A percentile compares a stretch with the other conserved stretches of the same genome.
Evolutionary conservation across 345 rosid species (phyloP).

Genomic region (Turnera subulata): DNA sequence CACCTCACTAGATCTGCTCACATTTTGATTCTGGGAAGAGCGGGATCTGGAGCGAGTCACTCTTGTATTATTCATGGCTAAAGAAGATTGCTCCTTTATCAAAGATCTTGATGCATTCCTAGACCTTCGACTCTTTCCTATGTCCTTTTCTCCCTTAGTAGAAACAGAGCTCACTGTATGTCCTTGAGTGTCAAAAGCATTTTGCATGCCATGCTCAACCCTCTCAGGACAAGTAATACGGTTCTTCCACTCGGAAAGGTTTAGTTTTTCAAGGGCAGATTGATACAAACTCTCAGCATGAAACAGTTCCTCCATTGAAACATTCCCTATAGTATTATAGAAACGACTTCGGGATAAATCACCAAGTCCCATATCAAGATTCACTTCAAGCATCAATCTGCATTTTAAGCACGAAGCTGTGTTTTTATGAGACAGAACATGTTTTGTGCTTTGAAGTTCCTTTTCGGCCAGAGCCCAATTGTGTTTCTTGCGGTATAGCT

Average conservation of each 20-base stretch:
- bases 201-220: constrained; percentile 22
- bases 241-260: constrained; percentile 58
- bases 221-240: constrained; percentile 33
- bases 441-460: constrained; percentile 64
- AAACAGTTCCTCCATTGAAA: constrained; percentile 37
- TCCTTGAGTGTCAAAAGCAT: constrained; percentile 8
- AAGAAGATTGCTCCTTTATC: constrained; percentile 37
- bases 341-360: constrained; percentile 48
- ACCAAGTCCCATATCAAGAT: constrained; percentile 64
- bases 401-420: constrained; percentile 59
- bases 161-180: constrained; percentile 16
- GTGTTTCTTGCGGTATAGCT: constrained; percentile 56
- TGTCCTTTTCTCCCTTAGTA: constrained; percentile 28
- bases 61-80: constrained; percentile 42
- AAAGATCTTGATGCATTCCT: constrained; percentile 31
- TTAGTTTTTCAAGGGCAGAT: constrained; percentile 56
- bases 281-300: constrained; percentile 57
- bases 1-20: constrained; percentile 21
- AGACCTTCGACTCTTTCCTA: constrained; percentile 41
- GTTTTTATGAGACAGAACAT: constrained; percentile 33
- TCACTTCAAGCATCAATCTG: constrained; percentile 55
- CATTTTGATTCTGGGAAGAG: constrained; percentile 45
- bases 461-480: constrained; percentile 59
- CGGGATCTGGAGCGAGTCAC: constrained; percentile 71
- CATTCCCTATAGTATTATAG: constrained; percentile 20